Base-by-base conservation (phyloP, 192 early-diverging fungal species). In the Powellomyces hirtus region DNA sequence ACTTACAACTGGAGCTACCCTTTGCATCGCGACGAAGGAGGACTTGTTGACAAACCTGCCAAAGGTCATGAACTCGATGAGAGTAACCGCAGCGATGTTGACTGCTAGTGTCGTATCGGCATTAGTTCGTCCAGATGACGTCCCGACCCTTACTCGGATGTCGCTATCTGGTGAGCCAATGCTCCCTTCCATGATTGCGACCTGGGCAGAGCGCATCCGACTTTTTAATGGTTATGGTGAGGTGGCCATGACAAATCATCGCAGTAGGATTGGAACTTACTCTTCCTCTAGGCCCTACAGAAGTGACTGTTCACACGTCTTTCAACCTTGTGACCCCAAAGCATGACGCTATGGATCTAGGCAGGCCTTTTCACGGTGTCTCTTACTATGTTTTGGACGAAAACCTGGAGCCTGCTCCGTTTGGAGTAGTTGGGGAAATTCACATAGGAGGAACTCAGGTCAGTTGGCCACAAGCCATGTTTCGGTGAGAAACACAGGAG, bases 371-470 rank as follows among this genome's bases (percentile, higher is more conserved):
- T 53, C 13, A 24, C 51, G 10, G 13, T 24, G 26, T 24, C 51
- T 10, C 51, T 10, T 24, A 20, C 13, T 68, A 40, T 45, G 49
- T 68, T 8, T 20, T 68, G 52, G 44, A 71, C 42, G 56, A 58
- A 7, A 22, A 42, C 26, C 36, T 68, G 18, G 18, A 30, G 13
- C 35, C 40, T 4, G 10, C 80, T 0, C 80, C 80, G 7, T 45
- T 71, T 24, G 80, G 80, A 13, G 65, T 36, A 6, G 24, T 65
- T 10, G 80, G 80, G 1, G 80, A 81, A 34, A 40, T 81, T 2
- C 74, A 29, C 36, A 67, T 81, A n/a, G n/a, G n/a, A n/a, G n/a
- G n/a, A n/a, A n/a, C n/a, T n/a, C n/a, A n/a, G n/a, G n/a, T n/a
- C n/a, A n/a, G n/a, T n/a, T n/a, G n/a, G n/a, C n/a, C n/a, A n/a